A percentile compares a stretch with the other conserved stretches of the same genome.
Evolutionary conservation across 2,329 filamentous ascomycete genomes (phyloP).

Genomic region (Zymoseptoria crescenta): DNA sequence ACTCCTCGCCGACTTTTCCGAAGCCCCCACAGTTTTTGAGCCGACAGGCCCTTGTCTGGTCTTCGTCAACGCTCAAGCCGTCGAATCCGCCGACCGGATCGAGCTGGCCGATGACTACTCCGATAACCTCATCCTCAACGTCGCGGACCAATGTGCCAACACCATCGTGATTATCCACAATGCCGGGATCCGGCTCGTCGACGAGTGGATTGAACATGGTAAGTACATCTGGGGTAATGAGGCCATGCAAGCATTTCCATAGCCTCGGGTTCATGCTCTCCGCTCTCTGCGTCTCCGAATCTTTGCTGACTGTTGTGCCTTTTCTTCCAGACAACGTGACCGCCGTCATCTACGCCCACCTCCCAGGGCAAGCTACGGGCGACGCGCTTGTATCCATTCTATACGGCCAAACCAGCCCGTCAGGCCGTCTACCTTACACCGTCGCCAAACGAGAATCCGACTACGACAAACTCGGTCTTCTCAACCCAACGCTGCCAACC

Average conservation of each 20-base stretch:
- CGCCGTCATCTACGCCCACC: constrained; percentile 55
- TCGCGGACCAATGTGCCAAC: constrained; percentile 52
- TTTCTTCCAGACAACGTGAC: constrained; percentile 48
- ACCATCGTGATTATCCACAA: constrained; percentile 62
- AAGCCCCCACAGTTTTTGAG: constrained; percentile 43
- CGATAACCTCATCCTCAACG: constrained; percentile 49
- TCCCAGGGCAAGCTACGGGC: constrained; percentile 58
- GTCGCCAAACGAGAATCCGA: constrained; percentile 50
- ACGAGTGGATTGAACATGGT: constrained; percentile 23
- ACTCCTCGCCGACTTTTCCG: constrained; percentile 53
- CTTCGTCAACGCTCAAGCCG: constrained; percentile 49
- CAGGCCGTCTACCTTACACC: constrained; percentile 55
- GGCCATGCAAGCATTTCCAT: too few species aligned
- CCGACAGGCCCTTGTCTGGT: constrained; percentile 41
- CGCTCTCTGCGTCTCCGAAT: background rate
- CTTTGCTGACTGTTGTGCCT: background rate
- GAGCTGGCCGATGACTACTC: constrained; percentile 36
- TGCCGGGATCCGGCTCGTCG: constrained; percentile 36
- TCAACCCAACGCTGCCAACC: constrained; percentile 21
- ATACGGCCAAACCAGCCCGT: constrained; percentile 50
- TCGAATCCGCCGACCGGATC: constrained; percentile 33
- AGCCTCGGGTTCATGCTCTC: background rate
- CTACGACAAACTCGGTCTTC: constrained; percentile 42
- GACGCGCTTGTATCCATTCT: constrained; percentile 48
- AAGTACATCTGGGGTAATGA: background rate